Percentiles rank a stretch among this genome's conserved stretches.
These are phyloP conservation scores for Combretum micranthum DNA, from an alignment of 345 rosid genomes.

Conservation along the genomic window DNA sequence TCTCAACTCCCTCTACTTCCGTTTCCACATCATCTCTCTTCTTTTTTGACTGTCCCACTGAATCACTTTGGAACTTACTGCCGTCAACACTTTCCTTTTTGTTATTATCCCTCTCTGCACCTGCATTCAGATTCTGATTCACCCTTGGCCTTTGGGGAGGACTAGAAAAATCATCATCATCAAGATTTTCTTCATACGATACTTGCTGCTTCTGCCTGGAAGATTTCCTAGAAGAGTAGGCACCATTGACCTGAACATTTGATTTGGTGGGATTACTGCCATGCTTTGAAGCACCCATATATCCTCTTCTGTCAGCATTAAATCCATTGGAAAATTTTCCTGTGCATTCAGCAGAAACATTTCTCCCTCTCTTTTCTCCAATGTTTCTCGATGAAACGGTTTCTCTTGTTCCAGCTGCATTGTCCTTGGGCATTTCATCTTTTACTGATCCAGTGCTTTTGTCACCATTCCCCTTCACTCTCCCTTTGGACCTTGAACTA, in stretches of 20 bases:
- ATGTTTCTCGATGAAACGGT: constrained; percentile 16
- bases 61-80: constrained; percentile 6
- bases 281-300: constrained; percentile 19
- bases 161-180: constrained; percentile 25
- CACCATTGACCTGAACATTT: constrained; percentile 14
- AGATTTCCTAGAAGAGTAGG: constrained; percentile 34
- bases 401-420: constrained; percentile 17
- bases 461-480: constrained; percentile 19
- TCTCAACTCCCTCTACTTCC: too few relatives aligned
- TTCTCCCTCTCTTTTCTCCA: constrained; percentile 31
- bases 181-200: constrained; percentile 24
- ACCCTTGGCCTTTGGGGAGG: constrained; percentile 30
- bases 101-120: constrained; percentile 12
- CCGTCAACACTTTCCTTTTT: constrained; percentile 4
- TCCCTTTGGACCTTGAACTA: constrained; percentile 20
- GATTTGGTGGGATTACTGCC: constrained; percentile 10
- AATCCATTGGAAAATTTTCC: constrained; percentile 27
- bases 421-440: constrained; percentile 14
- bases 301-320: constrained; percentile 19
- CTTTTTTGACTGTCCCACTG: not conserved
- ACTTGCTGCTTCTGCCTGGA: constrained; percentile 37
- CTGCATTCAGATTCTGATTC: constrained; percentile 9
- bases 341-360: constrained; percentile 23
- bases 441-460: constrained; percentile 17
- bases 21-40: too few relatives aligned